phyloP scores from a whole-genome alignment of 2,329 filamentous ascomycete genomes.

The Blastomyces emzantsi region DNA sequence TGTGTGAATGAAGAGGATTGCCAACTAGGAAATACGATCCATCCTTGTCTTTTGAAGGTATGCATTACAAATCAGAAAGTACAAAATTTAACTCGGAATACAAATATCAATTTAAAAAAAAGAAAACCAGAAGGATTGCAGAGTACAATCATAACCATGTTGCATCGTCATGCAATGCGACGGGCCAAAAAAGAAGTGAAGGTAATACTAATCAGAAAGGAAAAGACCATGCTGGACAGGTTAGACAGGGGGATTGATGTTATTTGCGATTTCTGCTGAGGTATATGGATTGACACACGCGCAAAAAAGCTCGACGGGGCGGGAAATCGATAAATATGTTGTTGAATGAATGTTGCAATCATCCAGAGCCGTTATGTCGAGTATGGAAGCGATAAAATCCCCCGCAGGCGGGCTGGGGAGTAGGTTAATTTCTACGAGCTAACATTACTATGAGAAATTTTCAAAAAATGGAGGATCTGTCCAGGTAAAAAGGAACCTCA shows the following conservation, averaged over 20 bases:
- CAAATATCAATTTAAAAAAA: neutral
- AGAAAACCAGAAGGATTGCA: neutral
- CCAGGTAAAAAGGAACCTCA: neutral
- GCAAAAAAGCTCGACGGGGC: neutral
- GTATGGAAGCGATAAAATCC: neutral
- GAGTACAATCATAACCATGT: neutral
- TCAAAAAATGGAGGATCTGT: neutral
- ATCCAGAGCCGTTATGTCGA: neutral
- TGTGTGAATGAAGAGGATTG: neutral
- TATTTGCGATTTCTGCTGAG: neutral
- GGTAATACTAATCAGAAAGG: neutral
- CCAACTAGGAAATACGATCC: neutral
- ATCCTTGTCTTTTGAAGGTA: neutral
- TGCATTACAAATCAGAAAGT: neutral
- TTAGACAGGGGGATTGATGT: neutral
- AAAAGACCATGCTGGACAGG: neutral
- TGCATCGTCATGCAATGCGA: neutral
- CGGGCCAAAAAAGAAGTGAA: neutral
- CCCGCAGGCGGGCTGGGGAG: neutral
- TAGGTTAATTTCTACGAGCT: slow-evolving; percentile 9
- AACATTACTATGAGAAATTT: slow-evolving; percentile 1
- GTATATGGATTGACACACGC: neutral
- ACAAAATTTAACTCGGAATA: neutral
- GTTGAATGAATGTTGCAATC: neutral
- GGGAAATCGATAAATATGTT: neutral